Base-by-base conservation (phyloP, 208 protist species). In the Wallacemonas collosoma region DNA sequence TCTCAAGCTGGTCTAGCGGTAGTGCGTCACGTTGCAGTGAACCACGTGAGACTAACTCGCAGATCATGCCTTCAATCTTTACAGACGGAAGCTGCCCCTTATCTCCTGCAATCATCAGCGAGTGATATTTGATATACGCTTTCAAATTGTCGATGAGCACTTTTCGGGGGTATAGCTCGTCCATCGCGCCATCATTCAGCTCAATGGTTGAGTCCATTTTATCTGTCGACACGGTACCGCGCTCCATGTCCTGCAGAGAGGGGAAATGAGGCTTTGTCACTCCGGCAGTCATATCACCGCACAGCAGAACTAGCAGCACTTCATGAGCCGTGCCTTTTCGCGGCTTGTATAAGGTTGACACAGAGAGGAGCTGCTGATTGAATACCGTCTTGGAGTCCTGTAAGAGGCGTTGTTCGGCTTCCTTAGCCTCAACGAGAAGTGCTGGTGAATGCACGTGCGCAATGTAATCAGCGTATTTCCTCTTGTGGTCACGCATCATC, bases 341-440 rank as follows among this genome's bases (percentile, higher is more conserved):
- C 0, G 69, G 65, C 2, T 54, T 53, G 64, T 81, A 83, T 4
- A 75, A 68, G 9, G 73, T 40, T 0, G 55, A 55, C 3, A 86
- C 70, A 1, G 83, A 89, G 2, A 82, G 51, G 65, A 94, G 85
- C 47, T 76, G 47, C 53, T 87, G 79, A 36, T 81, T 65, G 68
- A 92, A 77, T 12, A 76, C 68, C 1, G 64, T 73, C 57, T 87
- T 83, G 0, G 64, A 74, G 44, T 79, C 73, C 26, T 77, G 71
- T 14, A 89, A 12, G 3, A 75, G 50, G 47, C 81, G 68, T 17
- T 80, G 70, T 60, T 89, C 78, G 11, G 81, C 61, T 15, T 73
- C 79, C 1, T 71, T 51, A 6, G 48, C 50, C 47, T 91, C 80
- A 26, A 86, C 44, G 11, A 86, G 66, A 45, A 83, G 81, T 8